phyloP scores from a whole-genome alignment of 2,329 filamentous ascomycete genomes.

The Lizonia empirigonia region DNA sequence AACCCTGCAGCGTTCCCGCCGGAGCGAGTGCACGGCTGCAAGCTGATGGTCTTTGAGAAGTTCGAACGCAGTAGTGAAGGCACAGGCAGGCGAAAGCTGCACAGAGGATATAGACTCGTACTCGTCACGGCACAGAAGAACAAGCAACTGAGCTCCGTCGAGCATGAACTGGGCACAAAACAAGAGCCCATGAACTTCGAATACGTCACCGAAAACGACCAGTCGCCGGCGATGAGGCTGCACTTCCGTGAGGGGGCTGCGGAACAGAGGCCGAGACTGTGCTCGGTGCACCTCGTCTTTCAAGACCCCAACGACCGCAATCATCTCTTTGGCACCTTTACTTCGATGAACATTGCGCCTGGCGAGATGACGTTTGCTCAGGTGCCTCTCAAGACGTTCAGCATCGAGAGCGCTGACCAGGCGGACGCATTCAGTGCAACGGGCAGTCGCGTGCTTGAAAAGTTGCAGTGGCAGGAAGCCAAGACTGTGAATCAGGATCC shows the following conservation, averaged over 20 bases:
- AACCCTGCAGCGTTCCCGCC: conserved; percentile 74
- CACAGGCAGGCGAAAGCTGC: conserved; percentile 72
- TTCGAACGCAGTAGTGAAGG: conserved; percentile 71
- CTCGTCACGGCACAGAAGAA: conserved; percentile 78
- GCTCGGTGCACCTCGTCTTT: conserved; percentile 79
- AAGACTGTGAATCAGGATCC: conserved; percentile 75
- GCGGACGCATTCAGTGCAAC: conserved; percentile 50
- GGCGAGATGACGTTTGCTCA: conserved; percentile 75
- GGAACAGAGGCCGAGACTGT: conserved; percentile 53
- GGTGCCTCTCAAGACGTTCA: conserved; percentile 68
- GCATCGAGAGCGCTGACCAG: conserved; percentile 64
- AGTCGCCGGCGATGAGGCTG: conserved; percentile 72
- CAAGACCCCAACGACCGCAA: conserved; percentile 72
- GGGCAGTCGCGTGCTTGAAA: conserved; percentile 50
- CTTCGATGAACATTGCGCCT: conserved; percentile 70
- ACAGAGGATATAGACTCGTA: conserved; percentile 79
- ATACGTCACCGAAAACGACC: conserved; percentile 63
- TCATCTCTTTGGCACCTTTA: conserved; percentile 73
- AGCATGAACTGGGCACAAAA: conserved; percentile 67
- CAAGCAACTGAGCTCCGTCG: conserved; percentile 77
- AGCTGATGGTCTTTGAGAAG: conserved; percentile 76
- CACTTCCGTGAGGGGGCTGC: conserved; percentile 66
- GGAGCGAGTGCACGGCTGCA: conserved; percentile 73
- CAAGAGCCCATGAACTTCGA: conserved; percentile 76
- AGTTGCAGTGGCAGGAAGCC: conserved; percentile 67